These are phyloP conservation scores for Stylonectria norvegica DNA, from an alignment of 2,329 filamentous ascomycete genomes.

Conservation along the genomic window DNA sequence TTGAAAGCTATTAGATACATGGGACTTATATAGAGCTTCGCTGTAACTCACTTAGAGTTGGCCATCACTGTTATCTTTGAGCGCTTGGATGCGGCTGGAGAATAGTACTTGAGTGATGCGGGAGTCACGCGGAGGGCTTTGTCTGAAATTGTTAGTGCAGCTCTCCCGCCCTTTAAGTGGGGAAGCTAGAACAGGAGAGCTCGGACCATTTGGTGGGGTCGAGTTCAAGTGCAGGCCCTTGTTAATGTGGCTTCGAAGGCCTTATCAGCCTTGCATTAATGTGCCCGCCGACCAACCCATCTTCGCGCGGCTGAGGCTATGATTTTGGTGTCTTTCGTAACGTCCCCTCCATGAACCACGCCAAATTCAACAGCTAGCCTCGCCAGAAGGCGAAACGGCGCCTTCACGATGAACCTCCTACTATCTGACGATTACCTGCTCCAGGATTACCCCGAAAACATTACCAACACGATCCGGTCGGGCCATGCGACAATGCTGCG, in stretches of 20 bases:
- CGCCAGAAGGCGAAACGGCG: neutral
- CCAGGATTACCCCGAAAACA: slow-evolving; percentile 84
- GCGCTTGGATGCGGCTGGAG: neutral
- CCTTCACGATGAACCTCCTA: slow-evolving; percentile 52
- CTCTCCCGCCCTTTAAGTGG: slow-evolving; percentile 15
- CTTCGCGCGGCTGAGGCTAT: slow-evolving; percentile 23
- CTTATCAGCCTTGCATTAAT: slow-evolving; percentile 40
- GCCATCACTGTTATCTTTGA: slow-evolving; percentile 41
- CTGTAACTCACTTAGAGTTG: slow-evolving; percentile 51
- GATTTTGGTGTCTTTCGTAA: slow-evolving; percentile 16
- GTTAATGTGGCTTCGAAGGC: too few relatives aligned
- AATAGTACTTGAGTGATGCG: slow-evolving; percentile 7
- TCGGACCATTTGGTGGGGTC: slow-evolving; percentile 9
- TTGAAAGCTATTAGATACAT: slow-evolving; percentile 35
- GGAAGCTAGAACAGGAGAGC: slow-evolving; percentile 7
- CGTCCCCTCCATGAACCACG: slow-evolving; percentile 19
- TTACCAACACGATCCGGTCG: slow-evolving; percentile 79
- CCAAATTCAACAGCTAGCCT: slow-evolving; percentile 8
- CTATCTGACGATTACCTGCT: slow-evolving; percentile 62
- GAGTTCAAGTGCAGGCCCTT: too few relatives aligned
- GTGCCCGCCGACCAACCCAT: slow-evolving; percentile 15
- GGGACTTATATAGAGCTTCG: neutral
- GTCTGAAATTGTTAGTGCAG: slow-evolving; percentile 30
- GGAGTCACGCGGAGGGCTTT: slow-evolving; percentile 20
- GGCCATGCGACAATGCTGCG: slow-evolving; percentile 66